phyloP scores from a whole-genome alignment of 2,329 filamentous ascomycete species.

The Cytospora schulzeri region DNA sequence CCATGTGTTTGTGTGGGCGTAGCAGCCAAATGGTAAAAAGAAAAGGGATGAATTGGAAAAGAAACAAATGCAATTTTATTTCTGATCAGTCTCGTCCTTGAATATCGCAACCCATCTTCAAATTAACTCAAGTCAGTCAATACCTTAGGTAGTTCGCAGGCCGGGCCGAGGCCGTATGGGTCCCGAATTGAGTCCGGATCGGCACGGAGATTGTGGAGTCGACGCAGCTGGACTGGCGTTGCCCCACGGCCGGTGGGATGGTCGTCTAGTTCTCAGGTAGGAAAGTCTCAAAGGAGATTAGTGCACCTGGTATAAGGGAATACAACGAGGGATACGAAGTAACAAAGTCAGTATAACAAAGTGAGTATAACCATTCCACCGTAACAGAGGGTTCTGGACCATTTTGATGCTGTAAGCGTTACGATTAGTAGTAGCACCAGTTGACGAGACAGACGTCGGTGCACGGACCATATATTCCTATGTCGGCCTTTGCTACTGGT shows the following conservation, averaged over 20 bases:
- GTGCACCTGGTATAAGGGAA: not conserved
- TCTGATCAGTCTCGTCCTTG: not conserved
- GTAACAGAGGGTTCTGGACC: too few relatives aligned
- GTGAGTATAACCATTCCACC: too few relatives aligned
- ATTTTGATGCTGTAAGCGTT: too few relatives aligned
- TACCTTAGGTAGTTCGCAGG: not conserved
- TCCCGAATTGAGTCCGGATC: constrained; percentile 11
- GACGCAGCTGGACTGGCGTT: not conserved
- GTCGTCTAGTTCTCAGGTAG: not conserved
- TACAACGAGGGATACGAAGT: not conserved
- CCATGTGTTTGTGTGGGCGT: not conserved
- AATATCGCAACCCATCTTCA: not conserved
- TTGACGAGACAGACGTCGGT: not conserved
- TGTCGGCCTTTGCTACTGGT: constrained; percentile 13
- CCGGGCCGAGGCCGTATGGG: constrained; percentile 9
- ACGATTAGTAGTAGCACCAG: too few relatives aligned
- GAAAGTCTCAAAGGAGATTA: not conserved
- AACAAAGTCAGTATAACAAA: too few relatives aligned
- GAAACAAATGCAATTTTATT: too few relatives aligned
- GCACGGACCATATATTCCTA: constrained; percentile 23
- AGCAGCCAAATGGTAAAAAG: too few relatives aligned
- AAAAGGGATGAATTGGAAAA: not conserved
- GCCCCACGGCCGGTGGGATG: not conserved
- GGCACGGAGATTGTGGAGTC: constrained; percentile 21
- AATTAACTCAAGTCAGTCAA: not conserved